These are phyloP conservation scores for Melaleuca alternifolia DNA, from an alignment of 345 rosid genomes.

Conservation along the genomic window DNA sequence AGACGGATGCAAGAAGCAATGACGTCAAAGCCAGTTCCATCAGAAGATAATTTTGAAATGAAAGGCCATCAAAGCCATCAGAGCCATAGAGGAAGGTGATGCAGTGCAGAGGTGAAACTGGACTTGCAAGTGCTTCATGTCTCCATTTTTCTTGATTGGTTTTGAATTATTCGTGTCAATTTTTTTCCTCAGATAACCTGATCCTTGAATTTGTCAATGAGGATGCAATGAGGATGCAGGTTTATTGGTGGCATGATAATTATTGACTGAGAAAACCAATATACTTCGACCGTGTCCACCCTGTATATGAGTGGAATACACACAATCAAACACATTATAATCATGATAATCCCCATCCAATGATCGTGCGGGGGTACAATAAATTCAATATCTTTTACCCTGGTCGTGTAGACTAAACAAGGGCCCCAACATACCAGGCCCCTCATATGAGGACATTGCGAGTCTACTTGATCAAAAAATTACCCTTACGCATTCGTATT, in stretches of 20 bases:
- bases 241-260: too few species aligned
- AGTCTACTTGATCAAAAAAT: constrained; percentile 8
- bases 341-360: too few species aligned
- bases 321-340: too few species aligned
- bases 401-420: too few species aligned
- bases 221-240: too few species aligned
- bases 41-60: constrained; percentile 68
- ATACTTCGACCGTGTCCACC: too few species aligned
- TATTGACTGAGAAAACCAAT: too few species aligned
- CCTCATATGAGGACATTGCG: constrained; percentile 73
- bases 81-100: constrained; percentile 93
- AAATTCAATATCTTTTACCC: too few species aligned
- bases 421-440: constrained; percentile 31
- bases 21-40: constrained; percentile 52
- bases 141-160: not conserved
- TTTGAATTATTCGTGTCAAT: not conserved
- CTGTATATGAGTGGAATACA: too few species aligned
- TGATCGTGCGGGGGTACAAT: too few species aligned
- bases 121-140: constrained; percentile 46
- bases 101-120: constrained; percentile 84
- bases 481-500: not conserved
- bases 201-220: too few species aligned
- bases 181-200: not conserved
- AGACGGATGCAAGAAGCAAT: constrained; percentile 60
- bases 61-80: constrained; percentile 80